Conservation (phyloP, 371 early-diverging fungal genomes). For the Apophysomyces ossiformis region DNA sequence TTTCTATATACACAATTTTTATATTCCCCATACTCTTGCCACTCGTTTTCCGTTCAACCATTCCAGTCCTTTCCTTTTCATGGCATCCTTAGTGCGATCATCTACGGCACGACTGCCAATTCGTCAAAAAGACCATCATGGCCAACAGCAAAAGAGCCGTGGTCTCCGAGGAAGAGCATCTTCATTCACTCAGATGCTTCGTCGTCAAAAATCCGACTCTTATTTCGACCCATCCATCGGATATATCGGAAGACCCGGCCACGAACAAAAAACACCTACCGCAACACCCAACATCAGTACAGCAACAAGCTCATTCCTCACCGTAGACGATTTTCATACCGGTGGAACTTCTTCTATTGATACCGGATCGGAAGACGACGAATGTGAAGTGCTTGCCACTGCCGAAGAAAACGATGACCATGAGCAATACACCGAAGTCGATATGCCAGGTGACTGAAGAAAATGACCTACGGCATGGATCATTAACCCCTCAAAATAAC, state of each 20-base stretch:
- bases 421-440: not conserved
- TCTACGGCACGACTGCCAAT: slow-evolving; percentile 5
- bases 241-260: slow-evolving; percentile 17
- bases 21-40: not conserved
- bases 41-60: not conserved
- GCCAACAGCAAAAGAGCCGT: not conserved
- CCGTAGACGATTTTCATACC: not conserved
- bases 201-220: slow-evolving; percentile 21
- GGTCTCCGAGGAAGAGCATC: slow-evolving; percentile 7
- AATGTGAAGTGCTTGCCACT: not conserved
- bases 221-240: slow-evolving; percentile 11
- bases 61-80: slow-evolving; percentile 9
- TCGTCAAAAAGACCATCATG: slow-evolving; percentile 2
- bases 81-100: slow-evolving; percentile 7
- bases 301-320: slow-evolving; percentile 7
- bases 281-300: slow-evolving; percentile 10
- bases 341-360: slow-evolving; percentile 6
- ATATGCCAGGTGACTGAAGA: not conserved
- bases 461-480: not conserved
- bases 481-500: not conserved
- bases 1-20: not conserved
- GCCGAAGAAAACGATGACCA: slow-evolving; percentile 2
- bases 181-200: slow-evolving; percentile 15
- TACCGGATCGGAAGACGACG: slow-evolving; percentile 6
- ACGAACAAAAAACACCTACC: slow-evolving; percentile 12